phyloP scores from a whole-genome alignment of 768 basidiomycete genomes.

The Lentinula edodes region DNA sequence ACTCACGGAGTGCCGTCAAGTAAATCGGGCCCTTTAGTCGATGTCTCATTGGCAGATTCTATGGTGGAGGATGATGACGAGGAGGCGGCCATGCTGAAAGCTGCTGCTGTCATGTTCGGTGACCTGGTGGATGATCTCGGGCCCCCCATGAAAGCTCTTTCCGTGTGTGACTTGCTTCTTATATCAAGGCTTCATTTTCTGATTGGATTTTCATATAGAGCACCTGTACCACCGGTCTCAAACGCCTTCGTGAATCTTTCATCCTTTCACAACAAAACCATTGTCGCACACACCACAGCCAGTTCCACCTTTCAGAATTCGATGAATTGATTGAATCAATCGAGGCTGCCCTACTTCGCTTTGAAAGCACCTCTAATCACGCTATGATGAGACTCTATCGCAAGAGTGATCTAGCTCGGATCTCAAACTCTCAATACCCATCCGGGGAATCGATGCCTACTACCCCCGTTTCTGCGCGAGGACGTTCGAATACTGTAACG shows the following conservation, averaged over 20 bases:
- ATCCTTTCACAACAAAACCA: constrained; percentile 32
- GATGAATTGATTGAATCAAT: constrained; percentile 58
- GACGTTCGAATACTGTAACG: constrained; percentile 4
- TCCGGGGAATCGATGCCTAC: not conserved
- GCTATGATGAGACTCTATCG: constrained; percentile 75
- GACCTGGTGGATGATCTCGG: constrained; percentile 77
- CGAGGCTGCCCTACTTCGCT: constrained; percentile 62
- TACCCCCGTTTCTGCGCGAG: constrained; percentile 5
- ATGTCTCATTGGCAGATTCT: not conserved
- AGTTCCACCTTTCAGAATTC: constrained; percentile 53
- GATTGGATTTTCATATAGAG: constrained; percentile 31
- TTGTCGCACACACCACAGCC: constrained; percentile 17
- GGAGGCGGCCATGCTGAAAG: constrained; percentile 41
- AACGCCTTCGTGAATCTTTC: constrained; percentile 63
- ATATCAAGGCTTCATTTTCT: not conserved
- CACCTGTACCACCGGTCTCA: constrained; percentile 55
- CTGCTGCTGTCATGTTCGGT: constrained; percentile 71
- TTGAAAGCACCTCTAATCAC: constrained; percentile 81
- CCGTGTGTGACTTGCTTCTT: constrained; percentile 41
- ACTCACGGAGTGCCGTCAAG: constrained; percentile 6
- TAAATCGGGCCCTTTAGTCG: not conserved
- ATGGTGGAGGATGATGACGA: constrained; percentile 25
- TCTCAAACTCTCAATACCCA: constrained; percentile 9
- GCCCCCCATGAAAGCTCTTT: constrained; percentile 67
- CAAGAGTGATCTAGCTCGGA: constrained; percentile 30